Percentiles rank a stretch among this genome's conserved stretches.
These are phyloP conservation scores for Avena sativa DNA, from an alignment of 176 grass and related monocot species.

Conservation along the genomic window DNA sequence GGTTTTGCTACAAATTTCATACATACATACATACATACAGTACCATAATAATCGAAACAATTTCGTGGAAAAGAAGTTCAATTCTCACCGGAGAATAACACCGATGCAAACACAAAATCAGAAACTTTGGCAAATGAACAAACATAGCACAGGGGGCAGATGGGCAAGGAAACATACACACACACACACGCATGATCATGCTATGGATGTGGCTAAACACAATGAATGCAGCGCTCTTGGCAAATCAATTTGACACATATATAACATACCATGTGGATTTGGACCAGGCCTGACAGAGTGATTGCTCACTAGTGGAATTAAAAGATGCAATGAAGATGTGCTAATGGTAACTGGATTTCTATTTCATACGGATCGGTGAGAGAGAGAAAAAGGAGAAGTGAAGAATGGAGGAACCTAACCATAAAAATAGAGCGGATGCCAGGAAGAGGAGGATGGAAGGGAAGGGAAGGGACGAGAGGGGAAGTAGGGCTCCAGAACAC, in stretches of 20 bases:
- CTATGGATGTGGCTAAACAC: neutral
- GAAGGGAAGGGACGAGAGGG: slow-evolving; percentile 44
- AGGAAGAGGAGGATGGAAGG: slow-evolving; percentile 25
- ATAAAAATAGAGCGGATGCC: slow-evolving; percentile 31
- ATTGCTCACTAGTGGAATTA: neutral
- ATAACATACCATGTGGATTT: slow-evolving; percentile 19
- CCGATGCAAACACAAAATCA: neutral
- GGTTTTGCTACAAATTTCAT: neutral
- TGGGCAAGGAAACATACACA: neutral
- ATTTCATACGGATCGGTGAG: neutral
- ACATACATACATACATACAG: too few species aligned
- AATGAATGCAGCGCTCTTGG: neutral
- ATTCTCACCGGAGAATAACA: neutral
- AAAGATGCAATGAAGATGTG: neutral
- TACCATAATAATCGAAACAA: neutral
- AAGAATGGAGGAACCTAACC: neutral
- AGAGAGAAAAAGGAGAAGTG: slow-evolving; percentile 37
- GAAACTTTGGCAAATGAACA: neutral
- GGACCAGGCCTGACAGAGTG: neutral
- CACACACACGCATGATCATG: neutral
- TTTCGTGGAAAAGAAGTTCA: neutral
- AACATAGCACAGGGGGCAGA: neutral
- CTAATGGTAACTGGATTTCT: neutral
- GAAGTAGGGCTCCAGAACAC: slow-evolving; percentile 32
- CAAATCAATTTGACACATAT: neutral